Base-by-base conservation (phyloP, 805 yeast genomes). In the Myxozyma lipomycoides region DNA sequence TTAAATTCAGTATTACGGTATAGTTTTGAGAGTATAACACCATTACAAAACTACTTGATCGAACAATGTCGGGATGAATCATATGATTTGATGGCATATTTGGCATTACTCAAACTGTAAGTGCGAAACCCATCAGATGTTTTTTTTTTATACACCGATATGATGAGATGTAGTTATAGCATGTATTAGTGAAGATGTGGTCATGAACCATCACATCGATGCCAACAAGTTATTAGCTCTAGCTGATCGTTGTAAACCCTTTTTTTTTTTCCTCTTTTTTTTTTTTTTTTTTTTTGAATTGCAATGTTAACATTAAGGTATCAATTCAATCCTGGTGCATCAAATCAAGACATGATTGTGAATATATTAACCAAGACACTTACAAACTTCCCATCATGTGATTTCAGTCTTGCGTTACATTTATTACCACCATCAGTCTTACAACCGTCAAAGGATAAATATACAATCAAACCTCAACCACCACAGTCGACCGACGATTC, bases 81-180 rank as follows among this genome's bases (percentile, higher is more conserved):
- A 17, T 66, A 64, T 24, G 74, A 64, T 59, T 62, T 73, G 40
- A 67, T 63, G 55, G 74, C 79, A 52, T 75, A 74, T 60, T 59
- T 75, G 61, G 79, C 79, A 0, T 65, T 75, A 21, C 63, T 75
- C 53, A 75, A 75, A 50, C 65, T 76, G 43, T 75, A 35, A 24
- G 61, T 38, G 22, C 38, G 12, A 28, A n/a, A n/a, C n/a, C n/a
- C n/a, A n/a, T n/a, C n/a, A n/a, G n/a, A n/a, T n/a, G n/a, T n/a
- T n/a, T n/a, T n/a, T n/a, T n/a, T n/a, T n/a, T n/a, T n/a, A n/a
- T n/a, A n/a, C n/a, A n/a, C n/a, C n/a, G n/a, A n/a, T n/a, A n/a
- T n/a, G n/a, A n/a, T n/a, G n/a, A n/a, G n/a, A n/a, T n/a, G n/a
- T n/a, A n/a, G n/a, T n/a, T n/a, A 28, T 46, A 43, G 55, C 58